phyloP scores from a whole-genome alignment of 2,329 filamentous ascomycete species.

The Bipolaris zeicola region DNA sequence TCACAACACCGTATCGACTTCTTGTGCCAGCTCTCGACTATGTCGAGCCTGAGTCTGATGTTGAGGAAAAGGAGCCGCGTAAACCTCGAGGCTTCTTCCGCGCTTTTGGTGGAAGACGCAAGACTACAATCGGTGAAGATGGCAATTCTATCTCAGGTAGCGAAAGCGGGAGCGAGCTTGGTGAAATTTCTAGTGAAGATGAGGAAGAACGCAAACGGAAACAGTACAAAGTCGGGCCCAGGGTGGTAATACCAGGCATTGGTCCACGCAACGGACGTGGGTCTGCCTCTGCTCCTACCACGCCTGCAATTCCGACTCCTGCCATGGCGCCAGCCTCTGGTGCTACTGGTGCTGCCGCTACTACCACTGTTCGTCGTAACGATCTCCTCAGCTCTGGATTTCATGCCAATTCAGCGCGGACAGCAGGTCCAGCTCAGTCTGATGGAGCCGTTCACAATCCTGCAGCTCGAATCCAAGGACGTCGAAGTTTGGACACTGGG shows the following conservation, averaged over 20 bases:
- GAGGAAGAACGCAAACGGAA: conserved; percentile 38
- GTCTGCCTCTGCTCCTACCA: conserved; percentile 21
- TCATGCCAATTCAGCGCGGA: conserved; percentile 30
- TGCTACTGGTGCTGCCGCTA: not conserved
- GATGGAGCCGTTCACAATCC: conserved; percentile 16
- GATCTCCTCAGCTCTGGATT: conserved; percentile 31
- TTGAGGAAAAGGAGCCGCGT: conserved; percentile 26
- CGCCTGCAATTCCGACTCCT: not conserved
- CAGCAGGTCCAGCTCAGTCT: conserved; percentile 13
- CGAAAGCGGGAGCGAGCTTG: conserved; percentile 35
- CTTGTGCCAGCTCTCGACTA: conserved; percentile 77
- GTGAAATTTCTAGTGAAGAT: conserved; percentile 36
- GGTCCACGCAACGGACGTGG: conserved; percentile 32
- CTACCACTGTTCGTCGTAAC: conserved; percentile 14
- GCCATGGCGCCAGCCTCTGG: not conserved
- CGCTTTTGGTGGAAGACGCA: conserved; percentile 30
- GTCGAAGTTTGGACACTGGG: conserved; percentile 25
- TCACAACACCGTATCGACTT: conserved; percentile 84
- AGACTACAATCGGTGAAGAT: conserved; percentile 40
- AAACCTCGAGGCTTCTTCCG: conserved; percentile 40
- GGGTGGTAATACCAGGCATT: conserved; percentile 39
- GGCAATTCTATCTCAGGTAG: conserved; percentile 37
- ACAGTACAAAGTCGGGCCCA: conserved; percentile 45
- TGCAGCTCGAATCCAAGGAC: conserved; percentile 19
- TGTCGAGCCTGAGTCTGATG: conserved; percentile 23